Evolutionary conservation across 805 yeast genomes (phyloP), one percentile per base, ranked within the genome.

Genomic region (Candida manassasensis): DNA sequence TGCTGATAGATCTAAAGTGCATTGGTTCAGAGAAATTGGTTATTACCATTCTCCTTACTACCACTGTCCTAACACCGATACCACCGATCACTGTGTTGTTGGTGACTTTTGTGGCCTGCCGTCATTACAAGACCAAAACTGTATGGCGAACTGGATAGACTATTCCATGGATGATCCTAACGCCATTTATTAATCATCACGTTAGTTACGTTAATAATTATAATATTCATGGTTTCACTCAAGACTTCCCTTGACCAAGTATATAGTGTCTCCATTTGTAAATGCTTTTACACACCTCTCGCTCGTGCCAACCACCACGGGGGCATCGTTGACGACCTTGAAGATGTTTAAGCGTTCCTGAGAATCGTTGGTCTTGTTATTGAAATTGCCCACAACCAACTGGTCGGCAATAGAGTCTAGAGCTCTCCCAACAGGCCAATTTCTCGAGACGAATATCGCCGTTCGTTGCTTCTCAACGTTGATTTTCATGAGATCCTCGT

Each of bases 21-120:
- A 24, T n/a, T 87, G 95, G 93, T 87, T 87, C 53, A 72, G 86
- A 52, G 94, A 84, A 49, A 79, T 85, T 35, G 94, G 93, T 0
- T 84, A 84, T 52, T 64, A 61, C 35, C 94, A 84, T 54, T 65
- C 63, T 38, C 95, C 95, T 1, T 87, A 82, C 55, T 59, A 69
- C 26, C 80, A 85, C 54, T 84, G 95, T 49, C 95, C 96, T 2
- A 71, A 68, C 37, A 67, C 72, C 24, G 46, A 44, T 3, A 35
- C 36, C 9, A 69, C 71, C 13, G 63, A 61, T 34, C 65, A 65
- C 4, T 84, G 93, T 48, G 46, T 45, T 17, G 57, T 69, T 2
- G 93, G 83, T 0, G 52, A 61, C 32, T 81, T 84, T 54, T 63
- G 78, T 6, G 58, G 59, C 11, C 75, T 75, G 62, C 57, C 57